These are phyloP conservation scores for Digitaria exilis DNA, from an alignment of 202 grass and related monocot genomes.

Conservation along the genomic window DNA sequence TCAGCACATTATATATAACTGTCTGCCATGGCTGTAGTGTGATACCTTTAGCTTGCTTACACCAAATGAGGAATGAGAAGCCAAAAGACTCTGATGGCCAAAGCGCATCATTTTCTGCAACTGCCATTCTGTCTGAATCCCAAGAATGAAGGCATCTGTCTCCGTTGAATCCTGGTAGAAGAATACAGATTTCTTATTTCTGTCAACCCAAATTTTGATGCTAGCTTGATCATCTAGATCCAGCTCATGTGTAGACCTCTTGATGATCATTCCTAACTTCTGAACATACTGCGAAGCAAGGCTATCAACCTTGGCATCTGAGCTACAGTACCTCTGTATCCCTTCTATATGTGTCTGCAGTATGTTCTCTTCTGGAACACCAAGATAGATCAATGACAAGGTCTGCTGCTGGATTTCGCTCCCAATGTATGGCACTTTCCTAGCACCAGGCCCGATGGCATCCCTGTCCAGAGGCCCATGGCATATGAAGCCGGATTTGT, in stretches of 20 bases:
- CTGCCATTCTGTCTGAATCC: constrained; percentile 94
- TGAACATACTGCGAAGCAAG: constrained; percentile 90
- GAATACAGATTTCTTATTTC: constrained; percentile 88
- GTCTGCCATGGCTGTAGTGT: neutral
- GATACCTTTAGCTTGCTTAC: constrained; percentile 94
- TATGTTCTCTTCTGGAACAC: constrained; percentile 90
- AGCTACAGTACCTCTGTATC: constrained; percentile 76
- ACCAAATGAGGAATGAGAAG: constrained; percentile 83
- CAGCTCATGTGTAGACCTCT: constrained; percentile 89
- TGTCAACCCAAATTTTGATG: constrained; percentile 91
- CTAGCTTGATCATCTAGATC: constrained; percentile 88
- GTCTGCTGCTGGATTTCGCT: constrained; percentile 93
- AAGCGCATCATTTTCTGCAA: constrained; percentile 92
- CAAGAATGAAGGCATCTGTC: constrained; percentile 72
- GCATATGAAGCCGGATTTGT: constrained; percentile 80
- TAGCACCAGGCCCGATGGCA: constrained; percentile 77
- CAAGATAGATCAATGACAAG: constrained; percentile 92
- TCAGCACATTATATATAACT: neutral
- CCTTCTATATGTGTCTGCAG: constrained; percentile 90
- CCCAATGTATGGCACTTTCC: constrained; percentile 77
- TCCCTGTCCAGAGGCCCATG: constrained; percentile 87
- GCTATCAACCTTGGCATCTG: constrained; percentile 64
- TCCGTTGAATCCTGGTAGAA: constrained; percentile 84
- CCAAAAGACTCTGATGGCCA: constrained; percentile 78
- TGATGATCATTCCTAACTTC: constrained; percentile 97